These are phyloP conservation scores for Fusarium musae DNA, from an alignment of 2,329 filamentous ascomycete species.

Conservation along the genomic window DNA sequence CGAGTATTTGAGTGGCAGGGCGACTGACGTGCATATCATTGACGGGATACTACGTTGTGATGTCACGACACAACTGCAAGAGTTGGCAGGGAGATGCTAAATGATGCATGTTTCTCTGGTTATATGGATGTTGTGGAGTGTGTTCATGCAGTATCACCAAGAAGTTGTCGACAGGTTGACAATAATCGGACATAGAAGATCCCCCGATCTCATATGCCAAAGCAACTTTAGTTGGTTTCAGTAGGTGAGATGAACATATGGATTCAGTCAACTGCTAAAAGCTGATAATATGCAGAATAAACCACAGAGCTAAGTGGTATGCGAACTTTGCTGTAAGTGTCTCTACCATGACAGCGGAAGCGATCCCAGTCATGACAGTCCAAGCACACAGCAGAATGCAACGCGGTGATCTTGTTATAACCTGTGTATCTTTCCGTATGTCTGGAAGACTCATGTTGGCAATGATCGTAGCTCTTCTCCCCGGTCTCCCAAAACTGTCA, in stretches of 20 bases:
- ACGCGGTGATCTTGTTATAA: slow-evolving; percentile 74
- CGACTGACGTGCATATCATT: slow-evolving; percentile 78
- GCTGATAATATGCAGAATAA: neutral
- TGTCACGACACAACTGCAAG: slow-evolving; percentile 81
- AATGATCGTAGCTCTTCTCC: slow-evolving; percentile 48
- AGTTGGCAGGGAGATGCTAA: slow-evolving; percentile 84
- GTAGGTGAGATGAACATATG: neutral
- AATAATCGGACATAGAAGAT: slow-evolving; percentile 68
- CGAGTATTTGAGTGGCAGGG: slow-evolving; percentile 65
- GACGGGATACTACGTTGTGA: slow-evolving; percentile 85
- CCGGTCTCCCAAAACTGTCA: slow-evolving; percentile 66
- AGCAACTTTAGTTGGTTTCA: neutral
- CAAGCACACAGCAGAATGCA: slow-evolving; percentile 71
- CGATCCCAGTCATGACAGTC: neutral
- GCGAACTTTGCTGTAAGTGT: neutral
- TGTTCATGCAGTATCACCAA: slow-evolving; percentile 58
- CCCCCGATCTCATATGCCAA: neutral
- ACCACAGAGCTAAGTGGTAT: neutral
- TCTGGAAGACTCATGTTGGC: slow-evolving; percentile 47
- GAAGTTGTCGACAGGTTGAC: slow-evolving; percentile 67
- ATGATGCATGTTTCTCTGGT: slow-evolving; percentile 75
- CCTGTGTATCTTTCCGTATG: slow-evolving; percentile 64
- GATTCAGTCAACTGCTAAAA: neutral
- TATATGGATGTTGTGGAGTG: slow-evolving; percentile 58
- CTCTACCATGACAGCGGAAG: neutral